A percentile compares a stretch with the other conserved stretches of the same genome.
Evolutionary conservation across 192 early-diverging fungal genomes (phyloP).

Genomic region (Coemansia umbellata): DNA sequence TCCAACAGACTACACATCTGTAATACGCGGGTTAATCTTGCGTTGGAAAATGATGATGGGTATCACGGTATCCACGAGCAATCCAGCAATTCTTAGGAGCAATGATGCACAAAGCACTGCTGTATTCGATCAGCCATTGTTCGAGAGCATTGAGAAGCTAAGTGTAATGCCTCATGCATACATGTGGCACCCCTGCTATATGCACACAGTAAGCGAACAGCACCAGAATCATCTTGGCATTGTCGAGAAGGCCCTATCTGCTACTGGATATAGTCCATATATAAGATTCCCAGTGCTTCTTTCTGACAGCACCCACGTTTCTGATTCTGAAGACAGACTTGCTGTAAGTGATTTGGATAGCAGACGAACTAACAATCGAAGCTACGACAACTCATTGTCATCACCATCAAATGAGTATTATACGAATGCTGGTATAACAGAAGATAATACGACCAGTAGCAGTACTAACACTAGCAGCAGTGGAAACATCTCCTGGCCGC

Average conservation of each 20-base stretch:
- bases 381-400: neutral
- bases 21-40: slow-evolving; percentile 1
- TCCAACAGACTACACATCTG: slow-evolving; percentile 1
- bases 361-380: neutral
- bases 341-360: neutral
- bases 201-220: neutral
- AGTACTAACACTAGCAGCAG: neutral
- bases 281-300: neutral
- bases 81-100: neutral
- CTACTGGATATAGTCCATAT: neutral
- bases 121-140: slow-evolving; percentile 1
- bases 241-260: no score
- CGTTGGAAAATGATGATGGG: slow-evolving; percentile 9
- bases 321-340: neutral
- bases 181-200: slow-evolving; percentile 32
- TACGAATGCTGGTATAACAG: neutral
- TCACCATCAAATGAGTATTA: neutral
- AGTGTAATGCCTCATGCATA: slow-evolving; percentile 7
- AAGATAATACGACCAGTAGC: neutral
- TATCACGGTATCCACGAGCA: neutral
- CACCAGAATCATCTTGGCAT: neutral
- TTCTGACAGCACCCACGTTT: neutral
- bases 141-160: neutral
- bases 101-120: neutral
- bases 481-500: slow-evolving; percentile 15